These are phyloP conservation scores for Entomortierella beljakovae DNA, from an alignment of 192 early-diverging fungal species.

Conservation along the genomic window DNA sequence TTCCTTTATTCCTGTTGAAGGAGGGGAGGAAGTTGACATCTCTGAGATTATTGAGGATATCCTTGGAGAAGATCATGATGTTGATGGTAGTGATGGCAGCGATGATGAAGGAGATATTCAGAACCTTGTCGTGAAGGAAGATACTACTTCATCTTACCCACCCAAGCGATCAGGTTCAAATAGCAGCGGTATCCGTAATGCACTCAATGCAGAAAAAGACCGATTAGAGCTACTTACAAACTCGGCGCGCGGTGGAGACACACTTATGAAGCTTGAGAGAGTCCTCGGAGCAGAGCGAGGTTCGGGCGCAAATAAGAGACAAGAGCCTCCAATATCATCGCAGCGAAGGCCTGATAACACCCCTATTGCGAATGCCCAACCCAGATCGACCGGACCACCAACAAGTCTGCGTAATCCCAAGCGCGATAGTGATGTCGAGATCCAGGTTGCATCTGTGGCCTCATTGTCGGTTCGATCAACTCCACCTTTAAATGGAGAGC, in stretches of 20 bases:
- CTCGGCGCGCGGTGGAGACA: slow-evolving; percentile 23
- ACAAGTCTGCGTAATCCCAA: slow-evolving; percentile 3
- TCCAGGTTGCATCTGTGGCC: slow-evolving; percentile 40
- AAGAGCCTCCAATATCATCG: not conserved
- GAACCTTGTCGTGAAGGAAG: not conserved
- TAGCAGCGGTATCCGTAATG: slow-evolving; percentile 14
- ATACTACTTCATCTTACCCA: not conserved
- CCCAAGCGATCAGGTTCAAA: slow-evolving; percentile 5
- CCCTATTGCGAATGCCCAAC: not conserved
- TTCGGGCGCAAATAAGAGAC: too few species aligned
- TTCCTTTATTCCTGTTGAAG: slow-evolving; percentile 54
- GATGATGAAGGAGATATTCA: slow-evolving; percentile 1
- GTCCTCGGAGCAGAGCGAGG: slow-evolving; percentile 1
- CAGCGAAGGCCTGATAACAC: too few species aligned
- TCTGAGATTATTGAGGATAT: slow-evolving; percentile 60
- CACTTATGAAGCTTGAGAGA: slow-evolving; percentile 30
- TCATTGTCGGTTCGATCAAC: slow-evolving; percentile 28
- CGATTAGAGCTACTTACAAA: slow-evolving; percentile 16
- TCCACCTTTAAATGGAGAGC: slow-evolving; percentile 30
- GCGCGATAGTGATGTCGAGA: slow-evolving; percentile 50
- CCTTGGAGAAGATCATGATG: slow-evolving; percentile 44
- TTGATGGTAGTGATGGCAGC: not conserved
- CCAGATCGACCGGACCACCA: not conserved
- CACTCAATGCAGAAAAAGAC: slow-evolving; percentile 7
- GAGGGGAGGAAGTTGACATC: slow-evolving; percentile 57